These are phyloP conservation scores for Pseudocercospora eumusae DNA, from an alignment of 2,329 filamentous ascomycete genomes.

Conservation along the genomic window DNA sequence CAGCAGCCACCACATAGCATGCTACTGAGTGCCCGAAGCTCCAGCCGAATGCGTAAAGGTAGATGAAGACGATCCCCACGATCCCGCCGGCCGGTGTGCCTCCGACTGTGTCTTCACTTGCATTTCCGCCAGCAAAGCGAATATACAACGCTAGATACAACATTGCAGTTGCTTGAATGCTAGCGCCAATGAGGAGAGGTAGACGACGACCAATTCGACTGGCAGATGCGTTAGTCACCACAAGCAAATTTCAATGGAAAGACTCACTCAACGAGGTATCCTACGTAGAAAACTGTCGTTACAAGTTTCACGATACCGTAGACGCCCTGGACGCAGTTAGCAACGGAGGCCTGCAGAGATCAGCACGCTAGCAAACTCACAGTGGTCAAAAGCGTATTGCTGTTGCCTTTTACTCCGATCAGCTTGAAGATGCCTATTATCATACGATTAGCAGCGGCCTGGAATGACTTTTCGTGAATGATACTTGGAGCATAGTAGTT, in stretches of 20 bases:
- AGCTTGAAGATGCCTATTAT: slow-evolving; percentile 25
- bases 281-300: slow-evolving; percentile 28
- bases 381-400: slow-evolving; percentile 21
- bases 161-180: slow-evolving; percentile 26
- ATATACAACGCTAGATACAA: slow-evolving; percentile 27
- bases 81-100: slow-evolving; percentile 26
- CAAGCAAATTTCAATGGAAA: background rate
- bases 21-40: slow-evolving; percentile 27
- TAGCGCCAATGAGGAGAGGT: slow-evolving; percentile 25
- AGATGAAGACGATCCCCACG: slow-evolving; percentile 26
- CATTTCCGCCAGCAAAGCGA: slow-evolving; percentile 17
- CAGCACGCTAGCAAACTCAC: slow-evolving; percentile 5
- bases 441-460: slow-evolving; percentile 13
- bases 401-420: slow-evolving; percentile 22
- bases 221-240: background rate
- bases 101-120: slow-evolving; percentile 9
- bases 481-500: slow-evolving; percentile 22
- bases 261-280: slow-evolving; percentile 22
- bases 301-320: slow-evolving; percentile 29
- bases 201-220: slow-evolving; percentile 25
- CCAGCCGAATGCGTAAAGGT: slow-evolving; percentile 28
- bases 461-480: background rate
- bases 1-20: slow-evolving; percentile 26
- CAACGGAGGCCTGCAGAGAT: background rate
- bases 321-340: slow-evolving; percentile 23